These are phyloP conservation scores for Parafenestella ontariensis DNA, from an alignment of 2,329 filamentous ascomycete species.

Conservation along the genomic window DNA sequence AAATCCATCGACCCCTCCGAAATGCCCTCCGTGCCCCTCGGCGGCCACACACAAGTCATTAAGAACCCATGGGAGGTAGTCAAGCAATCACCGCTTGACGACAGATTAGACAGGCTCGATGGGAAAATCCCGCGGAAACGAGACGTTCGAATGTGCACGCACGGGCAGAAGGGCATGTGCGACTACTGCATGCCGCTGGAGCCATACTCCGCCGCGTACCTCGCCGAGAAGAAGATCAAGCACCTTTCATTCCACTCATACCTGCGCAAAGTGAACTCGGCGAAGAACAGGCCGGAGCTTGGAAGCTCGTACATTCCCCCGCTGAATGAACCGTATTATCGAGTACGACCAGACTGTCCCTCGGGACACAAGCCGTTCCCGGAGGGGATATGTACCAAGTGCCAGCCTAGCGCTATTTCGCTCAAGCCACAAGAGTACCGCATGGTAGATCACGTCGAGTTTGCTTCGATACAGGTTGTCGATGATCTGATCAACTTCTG, in stretches of 20 bases:
- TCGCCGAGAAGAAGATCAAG: slow-evolving; percentile 97
- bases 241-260: slow-evolving; percentile 96
- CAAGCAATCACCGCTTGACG: slow-evolving; percentile 84
- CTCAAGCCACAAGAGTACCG: slow-evolving; percentile 92
- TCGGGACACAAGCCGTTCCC: slow-evolving; percentile 94
- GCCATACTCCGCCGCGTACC: slow-evolving; percentile 87
- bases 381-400: slow-evolving; percentile 97
- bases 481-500: slow-evolving; percentile 92
- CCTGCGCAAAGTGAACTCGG: slow-evolving; percentile 91
- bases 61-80: slow-evolving; percentile 95
- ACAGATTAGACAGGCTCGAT: slow-evolving; percentile 83
- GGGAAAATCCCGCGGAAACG: slow-evolving; percentile 83
- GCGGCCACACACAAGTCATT: slow-evolving; percentile 66
- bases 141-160: slow-evolving; percentile 88
- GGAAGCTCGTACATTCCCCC: slow-evolving; percentile 96
- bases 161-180: slow-evolving; percentile 98
- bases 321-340: slow-evolving; percentile 88
- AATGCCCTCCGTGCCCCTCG: slow-evolving; percentile 66
- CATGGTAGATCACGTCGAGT: slow-evolving; percentile 98
- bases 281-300: slow-evolving; percentile 94
- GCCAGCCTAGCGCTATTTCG: slow-evolving; percentile 95
- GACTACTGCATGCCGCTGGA: slow-evolving; percentile 98
- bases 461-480: slow-evolving; percentile 82
- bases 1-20: slow-evolving; percentile 74
- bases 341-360: slow-evolving; percentile 87